These are phyloP conservation scores for Fraxinus latifolia DNA, from an alignment of 305 asterid genomes.

Conservation along the genomic window DNA sequence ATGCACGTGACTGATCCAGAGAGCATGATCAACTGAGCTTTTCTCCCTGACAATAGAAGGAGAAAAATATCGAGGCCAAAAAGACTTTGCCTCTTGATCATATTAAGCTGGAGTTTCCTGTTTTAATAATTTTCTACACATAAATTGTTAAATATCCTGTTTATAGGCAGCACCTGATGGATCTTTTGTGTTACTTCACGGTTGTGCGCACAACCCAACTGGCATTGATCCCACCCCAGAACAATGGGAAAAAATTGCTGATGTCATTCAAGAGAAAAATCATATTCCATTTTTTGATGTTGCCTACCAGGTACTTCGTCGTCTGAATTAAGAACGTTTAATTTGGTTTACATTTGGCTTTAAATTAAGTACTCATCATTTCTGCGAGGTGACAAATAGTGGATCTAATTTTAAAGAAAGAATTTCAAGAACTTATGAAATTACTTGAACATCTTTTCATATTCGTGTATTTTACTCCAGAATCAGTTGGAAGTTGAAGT, in stretches of 20 bases:
- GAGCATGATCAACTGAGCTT: constrained; percentile 8
- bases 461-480: constrained; percentile 7
- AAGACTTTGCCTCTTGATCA: not conserved
- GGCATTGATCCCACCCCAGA: constrained; percentile 94
- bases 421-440: not conserved
- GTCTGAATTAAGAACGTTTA: constrained; percentile 3
- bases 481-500: constrained; percentile 10
- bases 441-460: constrained; percentile 9
- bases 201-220: constrained; percentile 98
- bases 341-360: constrained; percentile 14
- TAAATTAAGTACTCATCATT: constrained; percentile 12
- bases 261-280: constrained; percentile 84
- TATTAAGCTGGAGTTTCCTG: not conserved
- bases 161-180: constrained; percentile 90
- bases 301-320: constrained; percentile 80
- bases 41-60: not conserved
- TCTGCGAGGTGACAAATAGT: not conserved
- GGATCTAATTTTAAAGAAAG: not conserved
- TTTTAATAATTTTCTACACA: constrained; percentile 5
- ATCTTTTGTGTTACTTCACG: constrained; percentile 89
- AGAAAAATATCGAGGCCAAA: not conserved
- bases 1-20: constrained; percentile 6
- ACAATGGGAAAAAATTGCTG: constrained; percentile 90
- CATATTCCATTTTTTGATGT: constrained; percentile 96
- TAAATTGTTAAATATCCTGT: constrained; percentile 16